These are phyloP conservation scores for Huntiella moniliformis DNA, from an alignment of 2,329 filamentous ascomycete species.

Conservation along the genomic window DNA sequence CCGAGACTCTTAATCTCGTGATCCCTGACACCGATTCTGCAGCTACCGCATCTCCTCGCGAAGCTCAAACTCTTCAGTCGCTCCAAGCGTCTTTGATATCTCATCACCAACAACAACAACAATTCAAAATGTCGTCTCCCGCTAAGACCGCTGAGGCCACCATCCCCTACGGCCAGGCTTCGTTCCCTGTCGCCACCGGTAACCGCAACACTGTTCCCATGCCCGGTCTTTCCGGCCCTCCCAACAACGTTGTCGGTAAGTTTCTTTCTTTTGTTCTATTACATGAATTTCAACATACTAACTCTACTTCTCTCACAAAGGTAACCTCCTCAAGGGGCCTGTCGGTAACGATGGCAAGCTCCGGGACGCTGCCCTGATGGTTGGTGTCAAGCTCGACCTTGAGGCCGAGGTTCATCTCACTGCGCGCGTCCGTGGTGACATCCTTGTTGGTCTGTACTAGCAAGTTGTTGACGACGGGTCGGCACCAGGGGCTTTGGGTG, in stretches of 20 bases:
- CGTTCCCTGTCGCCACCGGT: constrained; percentile 15
- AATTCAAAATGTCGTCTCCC: constrained; percentile 13
- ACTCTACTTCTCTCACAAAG: constrained; percentile 16
- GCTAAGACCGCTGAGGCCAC: constrained; percentile 15
- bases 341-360: constrained; percentile 37
- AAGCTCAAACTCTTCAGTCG: constrained; percentile 6
- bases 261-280: not conserved
- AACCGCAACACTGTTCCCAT: constrained; percentile 17
- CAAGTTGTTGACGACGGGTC: constrained; percentile 8
- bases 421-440: constrained; percentile 40
- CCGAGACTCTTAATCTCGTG: constrained; percentile 26
- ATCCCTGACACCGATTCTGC: constrained; percentile 4
- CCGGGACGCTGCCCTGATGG: constrained; percentile 37
- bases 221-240: constrained; percentile 21
- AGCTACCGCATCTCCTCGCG: not conserved
- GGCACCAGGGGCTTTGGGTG: not conserved
- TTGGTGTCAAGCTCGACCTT: constrained; percentile 44
- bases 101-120: constrained; percentile 10
- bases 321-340: constrained; percentile 36
- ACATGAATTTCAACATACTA: not conserved
- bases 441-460: constrained; percentile 38
- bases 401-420: constrained; percentile 45
- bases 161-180: constrained; percentile 17
- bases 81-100: constrained; percentile 8
- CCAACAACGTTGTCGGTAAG: constrained; percentile 18